phyloP scores from a whole-genome alignment of 192 early-diverging fungal genomes.

The Dispira simplex region DNA sequence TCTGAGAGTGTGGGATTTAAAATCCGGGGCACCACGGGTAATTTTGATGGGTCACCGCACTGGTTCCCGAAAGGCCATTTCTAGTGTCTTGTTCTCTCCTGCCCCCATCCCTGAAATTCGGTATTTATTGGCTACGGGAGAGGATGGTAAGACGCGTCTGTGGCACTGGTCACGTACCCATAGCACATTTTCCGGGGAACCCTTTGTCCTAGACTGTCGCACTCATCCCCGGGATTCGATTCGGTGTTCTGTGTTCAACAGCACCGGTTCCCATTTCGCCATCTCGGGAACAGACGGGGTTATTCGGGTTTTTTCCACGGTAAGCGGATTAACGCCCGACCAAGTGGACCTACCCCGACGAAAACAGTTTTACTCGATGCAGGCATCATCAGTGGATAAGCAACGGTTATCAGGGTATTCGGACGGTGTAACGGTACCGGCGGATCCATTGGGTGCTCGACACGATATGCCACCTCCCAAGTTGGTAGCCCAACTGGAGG shows the following conservation, averaged over 20 bases:
- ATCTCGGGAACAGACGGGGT: constrained; percentile 62
- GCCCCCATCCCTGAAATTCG: constrained; percentile 47
- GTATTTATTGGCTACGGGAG: constrained; percentile 48
- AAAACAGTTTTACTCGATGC: constrained; percentile 11
- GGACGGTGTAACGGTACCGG: not conserved
- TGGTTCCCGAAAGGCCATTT: constrained; percentile 36
- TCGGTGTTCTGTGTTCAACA: constrained; percentile 53
- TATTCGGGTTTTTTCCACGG: constrained; percentile 58
- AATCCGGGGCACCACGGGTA: constrained; percentile 45
- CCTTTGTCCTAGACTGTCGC: constrained; percentile 34
- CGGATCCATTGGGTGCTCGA: not conserved
- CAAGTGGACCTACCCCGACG: constrained; percentile 8
- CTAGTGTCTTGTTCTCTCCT: constrained; percentile 58
- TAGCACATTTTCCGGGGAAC: constrained; percentile 34
- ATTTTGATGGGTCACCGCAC: constrained; percentile 29
- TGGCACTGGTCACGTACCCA: constrained; percentile 51
- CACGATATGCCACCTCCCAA: constrained; percentile 19
- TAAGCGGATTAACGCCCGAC: constrained; percentile 26
- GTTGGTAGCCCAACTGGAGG: constrained; percentile 43
- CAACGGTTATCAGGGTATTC: no score
- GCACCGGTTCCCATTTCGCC: constrained; percentile 61
- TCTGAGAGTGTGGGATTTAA: constrained; percentile 58
- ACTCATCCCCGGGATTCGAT: constrained; percentile 31
- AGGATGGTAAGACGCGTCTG: constrained; percentile 55
- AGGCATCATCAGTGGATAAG: not conserved